A percentile compares a stretch with the other conserved stretches of the same genome.
phyloP scores from a whole-genome alignment of 2,329 filamentous ascomycete genomes.

The Thyridium curvatum region DNA sequence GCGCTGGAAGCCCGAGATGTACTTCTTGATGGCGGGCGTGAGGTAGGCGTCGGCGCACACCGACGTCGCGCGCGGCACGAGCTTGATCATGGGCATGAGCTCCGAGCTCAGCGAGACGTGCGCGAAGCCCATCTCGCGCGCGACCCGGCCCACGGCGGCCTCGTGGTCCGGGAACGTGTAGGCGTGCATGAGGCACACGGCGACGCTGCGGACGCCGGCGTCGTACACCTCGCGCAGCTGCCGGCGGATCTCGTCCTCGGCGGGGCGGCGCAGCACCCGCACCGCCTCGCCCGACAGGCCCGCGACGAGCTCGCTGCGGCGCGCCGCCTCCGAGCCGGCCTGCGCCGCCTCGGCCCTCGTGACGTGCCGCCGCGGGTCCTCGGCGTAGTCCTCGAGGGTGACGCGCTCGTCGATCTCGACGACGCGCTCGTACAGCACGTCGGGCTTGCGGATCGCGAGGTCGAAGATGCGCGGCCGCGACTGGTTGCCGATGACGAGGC shows the following conservation, averaged over 20 bases:
- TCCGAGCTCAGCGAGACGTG: constrained; percentile 78
- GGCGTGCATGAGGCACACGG: constrained; percentile 86
- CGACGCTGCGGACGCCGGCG: constrained; percentile 70
- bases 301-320: constrained; percentile 53
- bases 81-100: constrained; percentile 86
- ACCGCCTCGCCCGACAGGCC: constrained; percentile 72
- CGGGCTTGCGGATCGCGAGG: constrained; percentile 77
- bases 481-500: constrained; percentile 85
- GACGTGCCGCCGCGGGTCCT: constrained; percentile 63
- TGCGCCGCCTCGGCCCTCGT: constrained; percentile 47
- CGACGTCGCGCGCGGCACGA: constrained; percentile 68
- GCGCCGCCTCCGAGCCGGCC: constrained; percentile 38
- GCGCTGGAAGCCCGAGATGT: constrained; percentile 65
- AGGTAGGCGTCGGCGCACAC: constrained; percentile 77
- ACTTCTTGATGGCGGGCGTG: constrained; percentile 72
- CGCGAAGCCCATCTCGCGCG: constrained; percentile 72
- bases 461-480: constrained; percentile 87
- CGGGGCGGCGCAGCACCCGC: constrained; percentile 59
- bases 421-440: constrained; percentile 78
- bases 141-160: constrained; percentile 67
- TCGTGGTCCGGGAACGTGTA: constrained; percentile 91
- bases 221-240: constrained; percentile 64
- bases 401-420: constrained; percentile 90
- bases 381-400: constrained; percentile 85
- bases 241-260: constrained; percentile 46